Percentiles rank a stretch among this genome's conserved stretches.
Conservation (phyloP, 345 rosid species). For the Citrus cavaleriei region DNA sequence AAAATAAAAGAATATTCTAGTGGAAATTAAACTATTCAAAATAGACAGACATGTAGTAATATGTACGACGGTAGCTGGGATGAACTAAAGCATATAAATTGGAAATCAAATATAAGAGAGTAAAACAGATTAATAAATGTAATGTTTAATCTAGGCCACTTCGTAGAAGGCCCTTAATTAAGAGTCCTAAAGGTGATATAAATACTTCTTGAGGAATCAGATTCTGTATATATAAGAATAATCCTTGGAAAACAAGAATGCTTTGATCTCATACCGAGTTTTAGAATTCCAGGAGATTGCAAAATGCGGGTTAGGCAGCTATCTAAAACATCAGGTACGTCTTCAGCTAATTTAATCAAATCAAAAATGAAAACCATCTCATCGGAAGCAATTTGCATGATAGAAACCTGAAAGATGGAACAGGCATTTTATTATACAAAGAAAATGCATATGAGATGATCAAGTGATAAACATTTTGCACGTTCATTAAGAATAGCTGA, state of each 20-base stretch:
- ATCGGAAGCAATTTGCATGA: constrained; percentile 85
- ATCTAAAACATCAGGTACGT: constrained; percentile 60
- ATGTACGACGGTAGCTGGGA: not conserved
- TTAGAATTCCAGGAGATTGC: constrained; percentile 62
- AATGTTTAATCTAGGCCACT: not conserved
- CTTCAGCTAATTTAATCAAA: constrained; percentile 73
- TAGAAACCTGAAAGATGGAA: constrained; percentile 72
- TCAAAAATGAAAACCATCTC: constrained; percentile 74
- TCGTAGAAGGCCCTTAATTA: not conserved
- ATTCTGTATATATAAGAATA: not conserved
- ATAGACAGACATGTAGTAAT: not conserved
- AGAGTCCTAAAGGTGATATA: not conserved
- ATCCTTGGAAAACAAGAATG: not conserved
- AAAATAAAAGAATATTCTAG: not conserved
- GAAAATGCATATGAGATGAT: not conserved
- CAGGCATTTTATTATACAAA: not conserved
- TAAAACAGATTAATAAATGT: not conserved
- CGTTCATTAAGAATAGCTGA: not conserved
- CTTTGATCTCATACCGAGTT: constrained; percentile 64
- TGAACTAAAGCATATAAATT: not conserved
- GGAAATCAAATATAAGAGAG: not conserved
- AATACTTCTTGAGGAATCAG: not conserved
- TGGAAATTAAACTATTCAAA: not conserved
- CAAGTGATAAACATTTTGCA: not conserved
- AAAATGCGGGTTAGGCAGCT: constrained; percentile 69